Evolutionary conservation across 2,329 filamentous ascomycete species (phyloP).

Genomic region (Onygena corvina): DNA sequence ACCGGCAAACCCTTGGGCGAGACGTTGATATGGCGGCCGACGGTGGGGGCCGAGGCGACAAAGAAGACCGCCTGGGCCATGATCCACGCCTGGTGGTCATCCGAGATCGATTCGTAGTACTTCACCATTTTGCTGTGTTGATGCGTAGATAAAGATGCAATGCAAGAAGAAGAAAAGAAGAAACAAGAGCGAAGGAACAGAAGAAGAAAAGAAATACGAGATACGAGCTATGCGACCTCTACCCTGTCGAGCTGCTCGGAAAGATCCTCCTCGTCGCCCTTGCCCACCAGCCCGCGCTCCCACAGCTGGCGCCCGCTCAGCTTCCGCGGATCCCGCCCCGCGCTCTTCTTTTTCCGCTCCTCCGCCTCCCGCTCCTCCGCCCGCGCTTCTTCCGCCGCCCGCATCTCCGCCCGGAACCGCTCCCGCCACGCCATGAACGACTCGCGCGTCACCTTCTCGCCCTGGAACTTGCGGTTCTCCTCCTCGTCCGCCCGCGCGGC

Average conservation of each 20-base stretch:
- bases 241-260: conserved; percentile 55
- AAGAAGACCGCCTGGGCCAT: conserved; percentile 61
- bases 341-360: conserved; percentile 68
- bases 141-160: background rate
- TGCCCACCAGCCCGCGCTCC: conserved; percentile 59
- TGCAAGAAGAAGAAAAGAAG: background rate
- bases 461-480: conserved; percentile 95
- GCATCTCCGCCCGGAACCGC: conserved; percentile 66
- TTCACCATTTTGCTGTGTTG: conserved; percentile 40
- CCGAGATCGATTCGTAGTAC: conserved; percentile 45
- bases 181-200: too few relatives aligned
- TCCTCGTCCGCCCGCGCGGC: conserved; percentile 60
- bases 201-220: conserved; percentile 28
- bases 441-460: conserved; percentile 75
- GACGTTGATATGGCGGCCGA: conserved; percentile 59
- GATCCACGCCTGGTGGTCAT: conserved; percentile 51
- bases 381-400: conserved; percentile 53
- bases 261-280: conserved; percentile 51
- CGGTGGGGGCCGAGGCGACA: conserved; percentile 57
- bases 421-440: conserved; percentile 74
- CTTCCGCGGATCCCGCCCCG: conserved; percentile 53
- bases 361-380: conserved; percentile 67
- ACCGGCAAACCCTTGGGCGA: conserved; percentile 60
- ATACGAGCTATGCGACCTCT: conserved; percentile 31
- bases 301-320: conserved; percentile 65